These are phyloP conservation scores for Vanrija humicola DNA, from an alignment of 1,284 basidiomycete genomes.

Conservation along the genomic window DNA sequence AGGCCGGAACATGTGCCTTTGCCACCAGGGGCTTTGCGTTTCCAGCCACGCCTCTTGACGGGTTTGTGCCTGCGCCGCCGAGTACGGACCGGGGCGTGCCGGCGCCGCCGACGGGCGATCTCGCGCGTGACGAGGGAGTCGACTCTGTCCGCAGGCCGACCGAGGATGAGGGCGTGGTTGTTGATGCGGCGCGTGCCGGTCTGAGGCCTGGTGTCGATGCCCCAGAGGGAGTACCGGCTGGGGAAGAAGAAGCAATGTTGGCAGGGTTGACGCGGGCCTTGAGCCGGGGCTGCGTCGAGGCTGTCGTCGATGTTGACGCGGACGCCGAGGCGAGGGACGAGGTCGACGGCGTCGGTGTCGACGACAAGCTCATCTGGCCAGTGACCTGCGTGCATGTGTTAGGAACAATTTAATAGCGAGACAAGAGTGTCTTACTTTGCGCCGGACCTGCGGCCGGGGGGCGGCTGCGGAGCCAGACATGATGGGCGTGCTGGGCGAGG, in stretches of 20 bases:
- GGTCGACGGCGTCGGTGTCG: conserved; percentile 10
- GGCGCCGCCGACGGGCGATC: neutral
- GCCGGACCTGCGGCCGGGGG: neutral
- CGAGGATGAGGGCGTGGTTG: neutral
- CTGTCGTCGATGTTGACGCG: conserved; percentile 1
- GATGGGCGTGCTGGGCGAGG: neutral
- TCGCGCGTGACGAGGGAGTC: too few relatives aligned
- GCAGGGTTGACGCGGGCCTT: conserved; percentile 23
- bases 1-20: neutral
- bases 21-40: conserved; percentile 1
- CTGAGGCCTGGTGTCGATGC: too few relatives aligned
- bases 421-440: neutral
- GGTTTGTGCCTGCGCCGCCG: neutral
- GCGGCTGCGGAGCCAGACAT: conserved; percentile 1
- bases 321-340: conserved; percentile 19
- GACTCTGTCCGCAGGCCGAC: neutral
- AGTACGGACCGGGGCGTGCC: neutral
- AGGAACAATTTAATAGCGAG: neutral
- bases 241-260: conserved; percentile 5
- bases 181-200: neutral
- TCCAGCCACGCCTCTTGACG: neutral
- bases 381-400: neutral
- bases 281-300: conserved; percentile 7
- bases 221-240: neutral
- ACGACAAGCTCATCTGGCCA: neutral